phyloP scores from a whole-genome alignment of 176 grass and related monocot species.

The Juncus inflexus region DNA sequence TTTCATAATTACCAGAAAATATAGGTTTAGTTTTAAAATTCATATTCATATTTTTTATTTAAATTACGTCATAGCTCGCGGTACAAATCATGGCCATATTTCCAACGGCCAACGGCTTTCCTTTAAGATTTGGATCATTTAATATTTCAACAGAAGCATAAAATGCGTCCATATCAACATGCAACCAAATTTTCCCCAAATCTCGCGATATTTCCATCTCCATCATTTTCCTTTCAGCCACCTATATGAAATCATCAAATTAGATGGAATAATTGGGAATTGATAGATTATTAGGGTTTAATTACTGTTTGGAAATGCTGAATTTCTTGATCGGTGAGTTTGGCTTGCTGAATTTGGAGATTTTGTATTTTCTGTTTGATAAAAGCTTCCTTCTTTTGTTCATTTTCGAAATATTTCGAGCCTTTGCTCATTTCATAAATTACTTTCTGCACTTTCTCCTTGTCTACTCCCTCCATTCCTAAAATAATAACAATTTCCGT shows the following conservation, averaged over 20 bases:
- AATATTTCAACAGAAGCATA: slow-evolving; percentile 88
- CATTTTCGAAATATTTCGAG: slow-evolving; percentile 94
- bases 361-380: slow-evolving; percentile 75
- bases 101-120: slow-evolving; percentile 85
- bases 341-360: slow-evolving; percentile 41
- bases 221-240: slow-evolving; percentile 57
- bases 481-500: not conserved
- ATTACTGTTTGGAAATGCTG: slow-evolving; percentile 69
- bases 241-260: not conserved
- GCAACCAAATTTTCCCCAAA: slow-evolving; percentile 93
- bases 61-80: slow-evolving; percentile 83
- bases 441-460: slow-evolving; percentile 76
- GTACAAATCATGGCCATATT: slow-evolving; percentile 98
- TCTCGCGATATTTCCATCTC: slow-evolving; percentile 83
- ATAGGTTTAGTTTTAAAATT: too few species aligned
- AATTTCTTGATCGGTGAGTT: slow-evolving; percentile 67
- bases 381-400: slow-evolving; percentile 73
- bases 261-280: not conserved
- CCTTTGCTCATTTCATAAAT: slow-evolving; percentile 94
- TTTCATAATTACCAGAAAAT: too few species aligned
- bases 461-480: slow-evolving; percentile 99
- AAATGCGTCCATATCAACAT: slow-evolving; percentile 96
- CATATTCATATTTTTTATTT: too few species aligned
- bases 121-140: slow-evolving; percentile 80
- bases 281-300: not conserved